Base-by-base conservation (phyloP, 805 yeast species). In the Spathaspora hagerdaliae region DNA sequence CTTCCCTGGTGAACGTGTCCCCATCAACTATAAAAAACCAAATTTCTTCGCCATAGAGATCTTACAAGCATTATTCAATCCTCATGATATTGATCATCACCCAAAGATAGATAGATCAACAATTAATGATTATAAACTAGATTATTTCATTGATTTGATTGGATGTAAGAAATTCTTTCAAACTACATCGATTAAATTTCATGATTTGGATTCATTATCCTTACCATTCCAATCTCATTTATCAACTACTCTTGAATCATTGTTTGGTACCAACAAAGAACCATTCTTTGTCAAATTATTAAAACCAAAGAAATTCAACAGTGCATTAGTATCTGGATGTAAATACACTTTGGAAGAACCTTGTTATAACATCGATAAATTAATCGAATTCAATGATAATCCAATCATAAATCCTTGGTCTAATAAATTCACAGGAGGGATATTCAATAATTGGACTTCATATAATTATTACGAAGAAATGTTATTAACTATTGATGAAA, bases 151-250 rank as follows among this genome's bases (percentile, higher is more conserved):
- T 15, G 77, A 71, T 48, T 61, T 71, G 14, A 54, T 66, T 8
- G 77, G 77, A n/a, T 55, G 71, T 45, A 65, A 61, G 48, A 61
- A 62, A 46, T 61, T 56, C 54, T 64, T 71, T 39, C 73, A 69
- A 42, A 54, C 56, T n/a, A 49, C 53, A 33, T 38, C 59, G 3
- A 55, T 65, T 15, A 58, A 60, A 39, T 59, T 64, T 50, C 49
- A 56, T 27, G 56, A 54, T 38, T 54, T 71, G 7, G 71, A 67
- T 45, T 54, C 54, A 27, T 51, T 64, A 19, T 53, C 56, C 10
- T 56, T 68, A 27, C 73, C 73, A 5, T 60, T 60, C 11, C 51
- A 54, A 11, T 47, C 49, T 3, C 51, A 51, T 29, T 39, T 51
- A 1, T 39, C 51, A n/a, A 41, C 52, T 27, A 27, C 46, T 27